phyloP scores from a whole-genome alignment of 345 rosid species.

The Syzygium aqueum region DNA sequence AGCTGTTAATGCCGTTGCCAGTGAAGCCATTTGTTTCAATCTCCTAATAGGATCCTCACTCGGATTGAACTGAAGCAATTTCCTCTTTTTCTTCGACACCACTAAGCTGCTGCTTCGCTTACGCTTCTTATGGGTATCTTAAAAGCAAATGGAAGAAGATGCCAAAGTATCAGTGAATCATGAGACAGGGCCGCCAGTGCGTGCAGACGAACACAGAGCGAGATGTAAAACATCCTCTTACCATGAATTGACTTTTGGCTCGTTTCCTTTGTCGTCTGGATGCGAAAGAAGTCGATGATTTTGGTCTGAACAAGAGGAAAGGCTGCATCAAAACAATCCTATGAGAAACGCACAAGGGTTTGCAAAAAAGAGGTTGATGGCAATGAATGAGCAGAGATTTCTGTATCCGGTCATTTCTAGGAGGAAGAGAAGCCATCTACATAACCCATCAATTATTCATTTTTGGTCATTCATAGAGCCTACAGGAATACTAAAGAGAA shows the following conservation, averaged over 20 bases:
- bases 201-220: not conserved
- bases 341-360: not conserved
- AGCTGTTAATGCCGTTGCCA: conserved; percentile 74
- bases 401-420: not conserved
- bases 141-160: not conserved
- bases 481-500: not conserved
- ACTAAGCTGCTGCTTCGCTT: conserved; percentile 44
- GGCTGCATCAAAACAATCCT: conserved; percentile 17
- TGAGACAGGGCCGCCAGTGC: not conserved
- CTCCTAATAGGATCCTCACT: conserved; percentile 50
- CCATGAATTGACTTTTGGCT: conserved; percentile 21
- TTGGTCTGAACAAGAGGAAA: conserved; percentile 78
- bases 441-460: not conserved
- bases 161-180: not conserved
- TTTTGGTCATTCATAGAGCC: not conserved
- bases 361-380: not conserved
- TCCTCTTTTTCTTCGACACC: conserved; percentile 70
- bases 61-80: conserved; percentile 58
- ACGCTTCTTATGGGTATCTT: conserved; percentile 49
- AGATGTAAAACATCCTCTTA: not conserved
- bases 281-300: conserved; percentile 75
- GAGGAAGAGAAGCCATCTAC: not conserved
- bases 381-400: not conserved
- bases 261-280: conserved; percentile 31
- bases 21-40: conserved; percentile 82